Percentiles rank a stretch among this genome's conserved stretches.
phyloP scores from a whole-genome alignment of 345 rosid species.

The Pistacia atlantica region DNA sequence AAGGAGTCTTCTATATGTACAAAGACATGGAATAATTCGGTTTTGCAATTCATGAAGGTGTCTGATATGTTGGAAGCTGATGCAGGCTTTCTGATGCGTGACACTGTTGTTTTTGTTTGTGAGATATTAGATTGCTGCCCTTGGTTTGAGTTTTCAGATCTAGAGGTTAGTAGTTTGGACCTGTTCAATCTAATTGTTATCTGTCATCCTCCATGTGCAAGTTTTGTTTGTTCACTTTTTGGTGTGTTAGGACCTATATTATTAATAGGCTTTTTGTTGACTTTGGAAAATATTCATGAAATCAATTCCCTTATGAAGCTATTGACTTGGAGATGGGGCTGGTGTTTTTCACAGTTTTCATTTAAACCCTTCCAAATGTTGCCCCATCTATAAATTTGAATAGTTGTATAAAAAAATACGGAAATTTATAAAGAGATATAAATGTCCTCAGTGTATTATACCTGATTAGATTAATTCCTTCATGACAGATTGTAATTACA shows the following conservation, averaged over 20 bases:
- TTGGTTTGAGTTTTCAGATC: constrained; percentile 94
- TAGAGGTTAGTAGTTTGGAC: constrained; percentile 66
- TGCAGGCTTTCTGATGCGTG: constrained; percentile 99
- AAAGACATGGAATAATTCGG: constrained; percentile 99
- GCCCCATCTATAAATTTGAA: too few species aligned
- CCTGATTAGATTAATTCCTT: background rate
- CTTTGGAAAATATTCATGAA: background rate
- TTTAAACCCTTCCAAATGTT: background rate
- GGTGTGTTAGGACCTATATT: constrained; percentile 1
- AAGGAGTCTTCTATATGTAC: constrained; percentile 99
- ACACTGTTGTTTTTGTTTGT: constrained; percentile 97
- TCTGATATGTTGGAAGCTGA: constrained; percentile 98
- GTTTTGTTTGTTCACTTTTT: background rate
- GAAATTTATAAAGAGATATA: too few species aligned
- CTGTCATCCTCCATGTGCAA: background rate
- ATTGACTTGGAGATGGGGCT: background rate
- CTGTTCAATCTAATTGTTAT: background rate
- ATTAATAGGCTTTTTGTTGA: background rate
- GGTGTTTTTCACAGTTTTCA: background rate
- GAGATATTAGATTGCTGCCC: constrained; percentile 98
- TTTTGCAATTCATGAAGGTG: constrained; percentile 98
- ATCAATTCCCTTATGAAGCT: background rate
- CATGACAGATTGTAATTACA: background rate
- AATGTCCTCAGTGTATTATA: background rate
- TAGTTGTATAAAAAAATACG: too few species aligned